Evolutionary conservation across 148 eudicot species (phyloP), one percentile per base, ranked within the genome.

Genomic region (Silene conica): DNA sequence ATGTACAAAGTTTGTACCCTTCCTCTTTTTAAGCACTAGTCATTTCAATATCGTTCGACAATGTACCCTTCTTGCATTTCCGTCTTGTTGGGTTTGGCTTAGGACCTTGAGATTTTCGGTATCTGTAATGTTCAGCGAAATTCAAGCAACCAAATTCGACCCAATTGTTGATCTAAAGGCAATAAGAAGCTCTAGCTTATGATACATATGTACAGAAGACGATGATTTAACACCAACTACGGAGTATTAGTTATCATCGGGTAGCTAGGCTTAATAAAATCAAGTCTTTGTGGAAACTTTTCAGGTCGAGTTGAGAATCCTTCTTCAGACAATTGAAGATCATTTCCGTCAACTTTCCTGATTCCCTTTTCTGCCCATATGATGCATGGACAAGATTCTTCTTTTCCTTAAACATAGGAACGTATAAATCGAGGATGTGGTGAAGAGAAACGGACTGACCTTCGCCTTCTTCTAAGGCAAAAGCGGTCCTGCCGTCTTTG

Each of bases 391-490:
- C 64, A 54, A 80, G 73, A 73, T 80, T 80, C 11, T 76, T 61
- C 66, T 68, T 80, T 62, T 76, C 79, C 74, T 25, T 76, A 10
- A 72, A 58, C 74, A 80, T 41, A 19, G 79, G 79, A 23, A 76
- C 55, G 23, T 80, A 80, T n/a, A 80, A 43, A 55, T 76, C 83
- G 15, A 80, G 83, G 48, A 80, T 80, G 59, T 80, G 83, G 52
- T 61, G 83, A 28, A 72, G 70, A 34, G 80, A 80, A 10, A 72
- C 20, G 8, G 72, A 63, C 16, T 6, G 52, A 64, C 75, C 72
- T 52, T 52, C 60, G 22, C 38, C 72, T 60, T 80, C 82, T 28
- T 75, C 79, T 61, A 75, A 72, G 2, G 74, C 41, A 26, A 76
- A 80, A 16, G 74, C 83, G n/a, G 77, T 80, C 74, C 83, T 76